A percentile compares a stretch with the other conserved stretches of the same genome.
phyloP scores from a whole-genome alignment of 768 basidiomycete species.

The Mycena maculata region DNA sequence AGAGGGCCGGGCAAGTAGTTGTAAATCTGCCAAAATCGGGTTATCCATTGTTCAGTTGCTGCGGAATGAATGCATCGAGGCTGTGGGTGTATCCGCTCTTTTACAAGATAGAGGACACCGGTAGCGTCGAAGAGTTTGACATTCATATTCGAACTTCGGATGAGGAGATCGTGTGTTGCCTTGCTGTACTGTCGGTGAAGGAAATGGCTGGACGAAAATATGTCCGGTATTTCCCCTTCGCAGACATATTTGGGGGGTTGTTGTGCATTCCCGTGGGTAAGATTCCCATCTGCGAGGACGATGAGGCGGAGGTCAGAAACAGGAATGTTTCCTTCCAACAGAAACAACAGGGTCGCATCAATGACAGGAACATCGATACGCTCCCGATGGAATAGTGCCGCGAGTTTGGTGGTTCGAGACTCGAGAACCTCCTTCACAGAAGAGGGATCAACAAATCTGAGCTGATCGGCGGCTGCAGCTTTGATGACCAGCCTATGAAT shows the following conservation, averaged over 20 bases:
- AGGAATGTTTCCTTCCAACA: slow-evolving; percentile 14
- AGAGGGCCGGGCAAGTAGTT: slow-evolving; percentile 18
- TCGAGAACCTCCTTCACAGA: slow-evolving; percentile 11
- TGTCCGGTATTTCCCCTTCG: slow-evolving; percentile 11
- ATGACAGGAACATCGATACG: not conserved
- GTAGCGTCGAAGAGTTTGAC: slow-evolving; percentile 26
- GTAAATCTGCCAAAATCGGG: slow-evolving; percentile 31
- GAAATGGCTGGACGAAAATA: slow-evolving; percentile 27
- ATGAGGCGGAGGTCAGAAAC: slow-evolving; percentile 27
- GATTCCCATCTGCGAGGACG: slow-evolving; percentile 18
- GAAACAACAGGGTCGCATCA: slow-evolving; percentile 9
- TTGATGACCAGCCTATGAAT: not conserved
- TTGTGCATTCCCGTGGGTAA: slow-evolving; percentile 8
- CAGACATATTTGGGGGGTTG: slow-evolving; percentile 11
- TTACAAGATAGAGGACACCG: slow-evolving; percentile 23
- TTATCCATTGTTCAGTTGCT: slow-evolving; percentile 26
- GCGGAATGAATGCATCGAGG: slow-evolving; percentile 15
- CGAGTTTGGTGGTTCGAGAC: not conserved
- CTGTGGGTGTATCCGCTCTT: not conserved
- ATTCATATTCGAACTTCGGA: slow-evolving; percentile 8
- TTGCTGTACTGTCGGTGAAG: slow-evolving; percentile 6
- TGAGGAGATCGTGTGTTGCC: slow-evolving; percentile 21
- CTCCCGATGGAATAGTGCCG: not conserved
- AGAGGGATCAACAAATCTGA: slow-evolving; percentile 24
- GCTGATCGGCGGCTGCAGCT: not conserved